Percentiles rank a stretch among this genome's conserved stretches.
phyloP scores from a whole-genome alignment of 2,329 filamentous ascomycete species.

The Zymoseptoria passerinii region DNA sequence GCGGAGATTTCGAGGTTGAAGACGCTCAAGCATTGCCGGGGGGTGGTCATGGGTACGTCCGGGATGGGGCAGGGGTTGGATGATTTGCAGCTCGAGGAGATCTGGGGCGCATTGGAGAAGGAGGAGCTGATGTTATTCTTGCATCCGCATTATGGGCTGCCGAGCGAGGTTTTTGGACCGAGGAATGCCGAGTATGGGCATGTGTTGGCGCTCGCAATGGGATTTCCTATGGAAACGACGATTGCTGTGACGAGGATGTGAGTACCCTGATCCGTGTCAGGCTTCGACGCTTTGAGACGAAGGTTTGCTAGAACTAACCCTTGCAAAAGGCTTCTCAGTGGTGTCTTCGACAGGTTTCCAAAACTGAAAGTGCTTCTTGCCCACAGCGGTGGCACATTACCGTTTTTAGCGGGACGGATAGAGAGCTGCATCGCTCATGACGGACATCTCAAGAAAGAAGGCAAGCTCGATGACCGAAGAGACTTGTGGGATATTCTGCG shows the following conservation, averaged over 20 bases:
- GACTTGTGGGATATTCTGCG: conserved; percentile 57
- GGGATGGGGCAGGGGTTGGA: conserved; percentile 75
- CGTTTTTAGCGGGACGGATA: conserved; percentile 79
- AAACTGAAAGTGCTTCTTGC: conserved; percentile 68
- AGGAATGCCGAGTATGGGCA: conserved; percentile 71
- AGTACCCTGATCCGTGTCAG: background rate
- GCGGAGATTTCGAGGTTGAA: conserved; percentile 57
- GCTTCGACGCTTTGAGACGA: background rate
- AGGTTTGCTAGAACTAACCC: background rate
- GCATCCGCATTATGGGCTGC: conserved; percentile 87
- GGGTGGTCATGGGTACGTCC: conserved; percentile 81
- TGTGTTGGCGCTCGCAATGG: conserved; percentile 74
- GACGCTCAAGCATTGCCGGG: conserved; percentile 59
- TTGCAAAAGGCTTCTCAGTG: conserved; percentile 49
- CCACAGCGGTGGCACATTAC: conserved; percentile 80
- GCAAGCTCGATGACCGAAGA: conserved; percentile 49
- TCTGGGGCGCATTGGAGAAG: conserved; percentile 62
- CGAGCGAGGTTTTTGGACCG: conserved; percentile 69
- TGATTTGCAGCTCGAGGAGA: conserved; percentile 61
- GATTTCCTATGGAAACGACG: conserved; percentile 87
- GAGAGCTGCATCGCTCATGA: conserved; percentile 84
- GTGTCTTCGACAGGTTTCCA: conserved; percentile 70
- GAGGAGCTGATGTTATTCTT: conserved; percentile 65
- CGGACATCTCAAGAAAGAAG: conserved; percentile 59
- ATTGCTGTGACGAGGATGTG: conserved; percentile 80